Base-by-base conservation (phyloP, 176 grass and related monocot species). In the Bromus sterilis region DNA sequence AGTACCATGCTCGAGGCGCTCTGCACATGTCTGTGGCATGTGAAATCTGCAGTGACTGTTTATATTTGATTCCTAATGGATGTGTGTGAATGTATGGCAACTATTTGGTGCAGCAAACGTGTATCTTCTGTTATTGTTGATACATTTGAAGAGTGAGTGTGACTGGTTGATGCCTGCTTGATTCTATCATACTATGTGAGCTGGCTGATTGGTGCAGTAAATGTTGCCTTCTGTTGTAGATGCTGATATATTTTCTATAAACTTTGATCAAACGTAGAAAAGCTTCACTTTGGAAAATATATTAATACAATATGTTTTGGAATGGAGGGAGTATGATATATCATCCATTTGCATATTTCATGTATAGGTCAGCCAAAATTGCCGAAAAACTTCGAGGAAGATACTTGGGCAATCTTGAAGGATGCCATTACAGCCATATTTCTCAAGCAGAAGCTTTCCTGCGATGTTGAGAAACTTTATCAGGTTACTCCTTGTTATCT, bases 371-470 rank as follows among this genome's bases (percentile, higher is more conserved):
- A 95, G 72, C 96, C 96, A 26, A 93, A 95, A 81, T 70, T 99
- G 53, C 96, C 96, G 34, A 88, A 75, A 21, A 91, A 99, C 51
- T 99, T 99, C 46, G 96, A 99, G 81, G 96, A 93, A 72, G 87
- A 90, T 80, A 99, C 93, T 75, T 99, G 96, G 96, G 91, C 89
- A 31, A 90, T 86, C 78, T 86, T 99, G 77, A 95, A 93, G 66
- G 89, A 94, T 77, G 96, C 96, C 58, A 99, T 99, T 72, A 90
- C 74, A 80, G 93, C 96, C 86, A 95, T 99, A 82, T 99, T 95
- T 91, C 88, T 99, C 77, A 99, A 95, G 89, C 69, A 89, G 69
- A 90, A 92, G 69, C 88, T 93, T 68, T 87, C 93, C 6, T 99
- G 93, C 37, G 90, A 95, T 56, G 90, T 88, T 66, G 97, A 99